Base-by-base conservation (phyloP, 139 green algal genomes). In the Chlamydomonas incerta region DNA sequence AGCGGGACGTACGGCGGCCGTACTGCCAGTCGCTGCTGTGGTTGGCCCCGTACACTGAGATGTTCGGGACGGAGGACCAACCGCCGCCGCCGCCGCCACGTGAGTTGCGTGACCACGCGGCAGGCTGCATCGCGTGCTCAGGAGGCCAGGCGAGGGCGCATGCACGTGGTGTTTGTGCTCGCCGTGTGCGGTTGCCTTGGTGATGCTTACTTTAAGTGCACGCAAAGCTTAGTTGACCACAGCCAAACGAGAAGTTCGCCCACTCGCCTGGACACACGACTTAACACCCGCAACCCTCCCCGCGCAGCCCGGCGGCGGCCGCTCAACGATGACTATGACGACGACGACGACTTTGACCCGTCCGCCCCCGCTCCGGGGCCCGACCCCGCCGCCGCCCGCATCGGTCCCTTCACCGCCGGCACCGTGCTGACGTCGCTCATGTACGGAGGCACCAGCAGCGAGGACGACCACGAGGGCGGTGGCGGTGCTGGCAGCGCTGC, bases 21-120 rank as follows among this genome's bases (percentile, higher is more conserved):
- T 99, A 97, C 90, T 98, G 95, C 87, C 92, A 94, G 41, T 62
- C 92, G 2, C 58, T 87, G 5, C 74, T 98, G 65, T 99, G 96
- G 96, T 92, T 98, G 55, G 95, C 92, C 31, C 96, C 96, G 21
- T 97, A 94, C 80, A 33, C 66, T 21, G 83, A 91, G 67, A 86
- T 92, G 72, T 89, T 89, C 29, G 65, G 81, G 14, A 24, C 11
- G 21, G 80, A 52, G 29, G 66, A 68, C 18, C n/a, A 74, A 23
- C 24, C 26, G n/a, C n/a, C n/a, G 65, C 65, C 65, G 65, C 65
- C 67, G 4, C 26, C 33, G 28, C 66, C 31, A 46, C 66, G 66
- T 72, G 66, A 46, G 66, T 72, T 4, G 15, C 13, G 31, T n/a
- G n/a, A n/a, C n/a, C n/a, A n/a, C n/a, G n/a, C n/a, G n/a, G n/a